A percentile compares a stretch with the other conserved stretches of the same genome.
Evolutionary conservation across 805 yeast genomes (phyloP).

Genomic region (Pichia cephalocereana): DNA sequence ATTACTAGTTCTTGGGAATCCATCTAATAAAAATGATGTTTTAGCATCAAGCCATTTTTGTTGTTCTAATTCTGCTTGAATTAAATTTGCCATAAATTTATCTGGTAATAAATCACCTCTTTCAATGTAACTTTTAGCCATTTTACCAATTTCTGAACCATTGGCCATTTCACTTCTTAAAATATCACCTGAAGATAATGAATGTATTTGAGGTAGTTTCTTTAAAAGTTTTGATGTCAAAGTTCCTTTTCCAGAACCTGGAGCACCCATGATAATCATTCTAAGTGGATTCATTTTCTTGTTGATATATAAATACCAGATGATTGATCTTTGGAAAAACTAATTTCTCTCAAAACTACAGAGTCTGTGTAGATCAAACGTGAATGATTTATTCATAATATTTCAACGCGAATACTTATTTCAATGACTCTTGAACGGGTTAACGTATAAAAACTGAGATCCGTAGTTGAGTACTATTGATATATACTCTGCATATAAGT

Average conservation of each 20-base stretch:
- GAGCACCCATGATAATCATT: conserved; percentile 77
- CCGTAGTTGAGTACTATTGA: too few species aligned
- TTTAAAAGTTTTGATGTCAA: conserved; percentile 59
- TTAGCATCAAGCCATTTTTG: conserved; percentile 34
- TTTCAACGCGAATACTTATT: too few species aligned
- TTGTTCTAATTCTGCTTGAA: conserved; percentile 38
- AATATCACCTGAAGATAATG: conserved; percentile 80
- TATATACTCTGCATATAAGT: too few species aligned
- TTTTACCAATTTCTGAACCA: conserved; percentile 43
- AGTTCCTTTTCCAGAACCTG: conserved; percentile 95
- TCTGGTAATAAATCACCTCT: conserved; percentile 73
- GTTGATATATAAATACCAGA: too few species aligned
- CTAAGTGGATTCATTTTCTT: conserved; percentile 34
- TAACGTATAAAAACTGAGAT: too few species aligned
- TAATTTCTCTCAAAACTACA: too few species aligned
- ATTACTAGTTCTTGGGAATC: conserved; percentile 74
- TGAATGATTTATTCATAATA: too few species aligned
- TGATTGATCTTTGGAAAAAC: too few species aligned
- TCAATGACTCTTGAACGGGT: too few species aligned
- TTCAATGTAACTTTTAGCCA: conserved; percentile 47
- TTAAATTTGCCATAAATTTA: conserved; percentile 48
- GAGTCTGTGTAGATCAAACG: too few species aligned
- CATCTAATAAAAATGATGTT: conserved; percentile 73
- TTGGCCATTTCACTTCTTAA: conserved; percentile 57
- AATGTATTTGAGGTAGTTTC: conserved; percentile 39